These are phyloP conservation scores for Discostella stelligera DNA, from an alignment of 352 stramenopile genomes.

Conservation along the genomic window DNA sequence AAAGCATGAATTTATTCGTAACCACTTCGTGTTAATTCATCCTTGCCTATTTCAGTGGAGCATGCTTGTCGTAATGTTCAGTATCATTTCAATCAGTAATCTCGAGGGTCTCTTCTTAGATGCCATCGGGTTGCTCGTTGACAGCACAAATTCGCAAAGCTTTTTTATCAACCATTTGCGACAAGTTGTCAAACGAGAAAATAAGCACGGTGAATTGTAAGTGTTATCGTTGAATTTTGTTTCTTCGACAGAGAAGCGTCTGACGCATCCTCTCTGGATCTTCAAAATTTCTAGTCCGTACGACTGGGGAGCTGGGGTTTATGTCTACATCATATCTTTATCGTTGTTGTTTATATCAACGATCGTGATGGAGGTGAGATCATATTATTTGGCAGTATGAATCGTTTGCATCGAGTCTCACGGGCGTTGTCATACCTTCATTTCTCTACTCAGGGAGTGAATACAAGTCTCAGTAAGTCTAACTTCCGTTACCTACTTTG, in stretches of 20 bases:
- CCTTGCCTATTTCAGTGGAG: neutral
- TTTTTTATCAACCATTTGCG: slow-evolving; percentile 16
- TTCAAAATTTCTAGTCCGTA: slow-evolving; percentile 33
- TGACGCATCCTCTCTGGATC: neutral
- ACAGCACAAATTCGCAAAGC: slow-evolving; percentile 12
- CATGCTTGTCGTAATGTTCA: slow-evolving; percentile 17
- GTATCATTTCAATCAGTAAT: slow-evolving; percentile 35
- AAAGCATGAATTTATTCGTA: neutral
- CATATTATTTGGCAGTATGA: neutral
- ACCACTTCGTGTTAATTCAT: neutral
- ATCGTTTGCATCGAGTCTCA: neutral
- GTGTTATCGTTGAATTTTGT: slow-evolving; percentile 2
- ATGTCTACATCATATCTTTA: slow-evolving; percentile 57
- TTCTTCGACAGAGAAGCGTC: neutral
- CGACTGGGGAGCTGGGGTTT: slow-evolving; percentile 47
- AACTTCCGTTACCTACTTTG: neutral
- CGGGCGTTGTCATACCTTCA: slow-evolving; percentile 1
- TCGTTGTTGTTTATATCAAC: slow-evolving; percentile 63
- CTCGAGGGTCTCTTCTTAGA: slow-evolving; percentile 37
- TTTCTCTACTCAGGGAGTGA: slow-evolving; percentile 40
- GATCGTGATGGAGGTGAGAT: slow-evolving; percentile 65
- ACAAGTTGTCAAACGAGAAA: slow-evolving; percentile 12
- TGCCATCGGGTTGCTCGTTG: slow-evolving; percentile 12
- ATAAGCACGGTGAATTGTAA: slow-evolving; percentile 36
- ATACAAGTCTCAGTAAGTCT: slow-evolving; percentile 53